Evolutionary conservation across 78 protist genomes (phyloP), one percentile per base, ranked within the genome.

Genomic region (Speleostelium caveatum): DNA sequence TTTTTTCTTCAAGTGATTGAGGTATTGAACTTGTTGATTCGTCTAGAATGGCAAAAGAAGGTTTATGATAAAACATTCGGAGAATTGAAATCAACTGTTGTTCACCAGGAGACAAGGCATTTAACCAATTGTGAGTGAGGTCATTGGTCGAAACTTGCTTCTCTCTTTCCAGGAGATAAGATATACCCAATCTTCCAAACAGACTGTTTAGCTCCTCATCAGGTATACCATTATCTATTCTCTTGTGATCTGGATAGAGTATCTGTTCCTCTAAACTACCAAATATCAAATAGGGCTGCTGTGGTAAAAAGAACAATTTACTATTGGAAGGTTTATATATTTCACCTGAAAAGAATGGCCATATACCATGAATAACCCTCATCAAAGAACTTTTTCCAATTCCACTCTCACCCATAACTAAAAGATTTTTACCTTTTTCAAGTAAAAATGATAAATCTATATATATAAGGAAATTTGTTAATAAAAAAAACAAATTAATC

Each of bases 361-460:
- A 92, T 6, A 92, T 22, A 28, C 92, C 92, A 65, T 78, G 71
- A 38, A 92, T 75, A 39, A 73, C 24, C 22, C 92, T 45, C 55
- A 92, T 19, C 36, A 92, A 60, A 35, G 95, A 92, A 32, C 85
- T 58, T 85, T 92, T 92, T n/a, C 95, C 95, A 35, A 51, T 55
- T 6, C 95, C 95, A 71, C 90, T 92, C 38, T 92, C 92, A 6
- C 95, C 95, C 85, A 75, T 92, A 19, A 92, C 83, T 61, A 83
- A 62, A 59, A 79, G 32, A 55, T 66, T 83, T 5, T 45, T 66
- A 12, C 95, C 95, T 32, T 28, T 42, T 63, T 68, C 61, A 60
- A 92, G n/a, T 26, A 38, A 22, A 26, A 77, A 41, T 59, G 91
- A 55, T 33, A 92, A 69, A 66, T 92, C 95, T 92, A 38, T 7